Evolutionary conservation across 176 grass and related monocot genomes (phyloP).

Genomic region (Triticum dicoccoides): DNA sequence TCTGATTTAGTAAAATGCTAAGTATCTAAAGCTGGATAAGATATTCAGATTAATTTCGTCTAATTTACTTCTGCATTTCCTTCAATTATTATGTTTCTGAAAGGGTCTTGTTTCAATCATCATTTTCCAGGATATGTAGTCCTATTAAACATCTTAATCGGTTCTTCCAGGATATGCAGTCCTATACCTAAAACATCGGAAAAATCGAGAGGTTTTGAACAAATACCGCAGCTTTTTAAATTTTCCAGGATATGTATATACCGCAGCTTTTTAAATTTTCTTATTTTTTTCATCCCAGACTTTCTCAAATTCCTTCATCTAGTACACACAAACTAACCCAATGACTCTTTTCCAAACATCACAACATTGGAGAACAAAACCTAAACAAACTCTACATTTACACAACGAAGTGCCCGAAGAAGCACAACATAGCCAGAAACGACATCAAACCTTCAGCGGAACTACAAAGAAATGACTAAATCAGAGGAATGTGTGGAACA

Average conservation of each 20-base stretch:
- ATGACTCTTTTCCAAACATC: neutral
- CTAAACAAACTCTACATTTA: neutral
- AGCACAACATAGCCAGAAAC: neutral
- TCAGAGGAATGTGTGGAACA: neutral
- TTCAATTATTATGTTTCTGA: neutral
- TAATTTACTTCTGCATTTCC: neutral
- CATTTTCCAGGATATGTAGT: neutral
- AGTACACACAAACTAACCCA: neutral
- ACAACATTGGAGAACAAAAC: neutral
- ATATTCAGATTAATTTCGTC: neutral
- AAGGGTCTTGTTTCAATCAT: neutral
- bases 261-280: too few species aligned
- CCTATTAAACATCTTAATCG: neutral
- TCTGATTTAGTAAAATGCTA: neutral
- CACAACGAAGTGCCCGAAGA: neutral
- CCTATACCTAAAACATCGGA: neutral
- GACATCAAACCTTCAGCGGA: neutral
- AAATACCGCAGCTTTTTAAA: neutral
- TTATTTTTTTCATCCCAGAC: neutral
- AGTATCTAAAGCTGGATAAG: neutral
- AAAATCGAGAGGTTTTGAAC: neutral
- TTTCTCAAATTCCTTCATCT: neutral
- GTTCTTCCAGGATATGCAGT: neutral
- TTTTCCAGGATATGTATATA: too few species aligned
- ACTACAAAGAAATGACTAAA: neutral